Evolutionary conservation across 1,284 basidiomycete genomes (phyloP), one percentile per base, ranked within the genome.

Genomic region (Marasmius fiardii): DNA sequence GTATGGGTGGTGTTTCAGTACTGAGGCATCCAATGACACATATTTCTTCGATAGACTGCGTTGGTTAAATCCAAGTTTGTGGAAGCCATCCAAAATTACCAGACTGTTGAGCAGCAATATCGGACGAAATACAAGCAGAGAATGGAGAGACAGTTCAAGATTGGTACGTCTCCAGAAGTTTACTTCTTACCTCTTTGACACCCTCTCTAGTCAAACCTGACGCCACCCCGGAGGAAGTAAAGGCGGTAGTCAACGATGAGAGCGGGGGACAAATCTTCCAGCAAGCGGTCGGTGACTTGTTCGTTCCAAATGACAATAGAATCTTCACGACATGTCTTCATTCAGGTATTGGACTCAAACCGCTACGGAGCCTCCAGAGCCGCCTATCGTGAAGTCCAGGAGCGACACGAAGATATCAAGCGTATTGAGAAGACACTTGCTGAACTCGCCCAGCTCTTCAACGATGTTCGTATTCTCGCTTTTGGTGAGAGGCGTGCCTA

Each of bases 111-210:
- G 75, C 90, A 95, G 72, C 88, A 93, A 67, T 93, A 92, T 71
- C 87, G 96, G 57, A 82, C 89, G 63, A 95, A 93, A 76, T 95
- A 97, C 74, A 93, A 93, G 74, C 92, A 95, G 70, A 82, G 95
- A 45, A 87, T 96, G 77, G 95, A 96, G 75, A 84, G 97, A 60
- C 97, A 99, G 75, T 96, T 90, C 79, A 93, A 89, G 75, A 99
- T 99, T 64, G 90, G 90, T 89, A 54, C 8, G 81, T 74, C 24
- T 20, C 16, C 1, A 33, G 48, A 14, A 35, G 26, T 49, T 47
- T 55, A 52, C 18, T 24, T 51, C 35, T 16, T 57, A 24, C 28
- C 11, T 52, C 55, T 56, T 58, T 8, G 56, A 24, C 18, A 59
- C n/a, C 16, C 14, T 56, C 23, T 20, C 0, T 61, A 87, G 94